phyloP scores from a whole-genome alignment of 345 rosid species.

The Acer saccharum region DNA sequence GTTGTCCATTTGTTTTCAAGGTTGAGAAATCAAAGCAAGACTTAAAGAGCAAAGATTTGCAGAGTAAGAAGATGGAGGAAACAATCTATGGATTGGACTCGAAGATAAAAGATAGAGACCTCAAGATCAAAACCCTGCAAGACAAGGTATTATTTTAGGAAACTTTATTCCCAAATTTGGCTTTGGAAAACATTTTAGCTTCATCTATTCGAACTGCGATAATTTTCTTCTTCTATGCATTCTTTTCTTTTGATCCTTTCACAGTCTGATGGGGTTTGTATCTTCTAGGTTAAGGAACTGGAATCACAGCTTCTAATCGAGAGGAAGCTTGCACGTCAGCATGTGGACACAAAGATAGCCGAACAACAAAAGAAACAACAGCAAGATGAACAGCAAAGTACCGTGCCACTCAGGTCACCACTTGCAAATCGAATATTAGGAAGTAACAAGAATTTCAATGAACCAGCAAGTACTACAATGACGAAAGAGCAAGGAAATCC shows the following conservation, averaged over 20 bases:
- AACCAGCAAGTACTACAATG: conserved; percentile 25
- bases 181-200: neutral
- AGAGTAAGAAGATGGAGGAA: conserved; percentile 89
- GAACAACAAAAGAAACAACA: conserved; percentile 65
- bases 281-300: conserved; percentile 77
- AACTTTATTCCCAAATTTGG: neutral
- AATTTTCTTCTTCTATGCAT: neutral
- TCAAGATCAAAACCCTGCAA: conserved; percentile 70
- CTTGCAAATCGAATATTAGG: conserved; percentile 50
- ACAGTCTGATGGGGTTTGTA: neutral
- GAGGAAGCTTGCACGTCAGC: conserved; percentile 94
- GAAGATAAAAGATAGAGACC: conserved; percentile 82
- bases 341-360: conserved; percentile 85
- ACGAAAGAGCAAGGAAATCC: conserved; percentile 45
- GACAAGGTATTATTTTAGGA: conserved; percentile 59
- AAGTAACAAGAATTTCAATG: conserved; percentile 41
- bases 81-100: conserved; percentile 60
- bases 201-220: neutral
- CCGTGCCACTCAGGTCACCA: conserved; percentile 49
- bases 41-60: conserved; percentile 81
- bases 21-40: conserved; percentile 87
- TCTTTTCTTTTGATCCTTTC: neutral
- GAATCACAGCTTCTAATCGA: conserved; percentile 89
- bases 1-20: conserved; percentile 25
- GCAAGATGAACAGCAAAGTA: conserved; percentile 53